Evolutionary conservation across 805 yeast species (phyloP), one percentile per base, ranked within the genome.

Genomic region (Saccharomycopsis malanga): DNA sequence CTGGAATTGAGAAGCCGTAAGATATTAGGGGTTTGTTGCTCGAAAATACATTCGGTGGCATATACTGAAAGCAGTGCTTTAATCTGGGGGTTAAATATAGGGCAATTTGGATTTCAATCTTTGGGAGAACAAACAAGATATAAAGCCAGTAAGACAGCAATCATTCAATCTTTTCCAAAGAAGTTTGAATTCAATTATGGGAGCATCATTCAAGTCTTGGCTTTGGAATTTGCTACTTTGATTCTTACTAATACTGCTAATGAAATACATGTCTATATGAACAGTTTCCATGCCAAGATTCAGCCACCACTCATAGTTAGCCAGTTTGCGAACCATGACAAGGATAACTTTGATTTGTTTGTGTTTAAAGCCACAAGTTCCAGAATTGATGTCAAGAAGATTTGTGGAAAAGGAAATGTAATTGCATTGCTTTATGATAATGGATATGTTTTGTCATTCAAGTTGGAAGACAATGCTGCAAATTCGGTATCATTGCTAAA

Each of bases 61-160:
- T 81, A 70, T 51, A 65, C 79, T 0, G 66, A 65, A 4, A 74
- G 73, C 7, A 50, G 57, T n/a, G 53, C 83, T 1, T 74, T 65
- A 50, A 61, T 77, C 34, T 87, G 95, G 95, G 96, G 96, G 2
- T 63, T 81, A 32, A 84, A 87, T 58, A 65, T 77, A 30, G 96
- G 96, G 0, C 95, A 87, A 60, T 77, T 87, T 80, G 91, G 91
- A 2, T 66, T 74, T 42, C 56, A 67, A 4, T 49, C 64, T 15
- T 48, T 64, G 2, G 60, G 65, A 9, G 63, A 62, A 14, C 54
- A 54, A 52, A 59, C 54, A 53, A 60, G 54, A 53, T 58, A 62
- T 53, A 58, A 67, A 6, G 53, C 53, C 39, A 35, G 42, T 18
- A 46, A 53, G 56, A 60, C 67, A 54, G 77, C 79, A 1, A 54